Conservation (phyloP, 2,329 filamentous ascomycete species). For the Trichoderma citrinoviride region DNA sequence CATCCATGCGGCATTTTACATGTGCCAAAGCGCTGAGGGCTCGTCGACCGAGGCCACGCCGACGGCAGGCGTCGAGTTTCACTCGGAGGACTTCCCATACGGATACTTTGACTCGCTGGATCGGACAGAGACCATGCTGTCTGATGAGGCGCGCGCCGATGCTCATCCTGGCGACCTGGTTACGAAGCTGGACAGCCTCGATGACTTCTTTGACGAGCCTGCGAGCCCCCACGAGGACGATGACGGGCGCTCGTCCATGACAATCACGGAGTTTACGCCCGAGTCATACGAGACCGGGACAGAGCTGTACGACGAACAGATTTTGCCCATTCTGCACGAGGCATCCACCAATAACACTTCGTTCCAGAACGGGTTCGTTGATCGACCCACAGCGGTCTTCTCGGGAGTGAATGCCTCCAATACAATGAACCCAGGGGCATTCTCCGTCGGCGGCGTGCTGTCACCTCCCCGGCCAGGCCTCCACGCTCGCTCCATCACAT, state of each 20-base stretch:
- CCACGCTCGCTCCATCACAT: constrained; percentile 81
- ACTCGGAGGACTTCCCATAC: constrained; percentile 81
- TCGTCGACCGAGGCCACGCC: constrained; percentile 58
- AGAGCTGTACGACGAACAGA: constrained; percentile 88
- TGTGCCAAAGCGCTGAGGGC: constrained; percentile 70
- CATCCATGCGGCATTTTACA: constrained; percentile 95
- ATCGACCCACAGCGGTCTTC: constrained; percentile 60
- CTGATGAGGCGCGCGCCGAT: constrained; percentile 72
- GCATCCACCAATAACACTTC: constrained; percentile 75
- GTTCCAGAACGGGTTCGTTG: constrained; percentile 86
- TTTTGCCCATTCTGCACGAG: constrained; percentile 83
- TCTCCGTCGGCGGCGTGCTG: constrained; percentile 45
- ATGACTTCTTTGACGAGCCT: constrained; percentile 77
- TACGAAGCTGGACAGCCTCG: constrained; percentile 72
- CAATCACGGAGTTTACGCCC: constrained; percentile 62
- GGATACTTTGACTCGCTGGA: constrained; percentile 72
- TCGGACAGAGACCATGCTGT: constrained; percentile 88
- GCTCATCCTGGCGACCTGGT: constrained; percentile 74
- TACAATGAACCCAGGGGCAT: constrained; percentile 61
- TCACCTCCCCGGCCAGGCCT: constrained; percentile 60
- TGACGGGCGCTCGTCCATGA: constrained; percentile 60
- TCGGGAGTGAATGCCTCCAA: constrained; percentile 60
- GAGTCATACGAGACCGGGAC: constrained; percentile 67
- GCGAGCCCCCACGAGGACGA: constrained; percentile 56
- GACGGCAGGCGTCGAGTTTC: constrained; percentile 89